Evolutionary conservation across 805 yeast genomes (phyloP).

Genomic region (Wickerhamiella spandovensis): DNA sequence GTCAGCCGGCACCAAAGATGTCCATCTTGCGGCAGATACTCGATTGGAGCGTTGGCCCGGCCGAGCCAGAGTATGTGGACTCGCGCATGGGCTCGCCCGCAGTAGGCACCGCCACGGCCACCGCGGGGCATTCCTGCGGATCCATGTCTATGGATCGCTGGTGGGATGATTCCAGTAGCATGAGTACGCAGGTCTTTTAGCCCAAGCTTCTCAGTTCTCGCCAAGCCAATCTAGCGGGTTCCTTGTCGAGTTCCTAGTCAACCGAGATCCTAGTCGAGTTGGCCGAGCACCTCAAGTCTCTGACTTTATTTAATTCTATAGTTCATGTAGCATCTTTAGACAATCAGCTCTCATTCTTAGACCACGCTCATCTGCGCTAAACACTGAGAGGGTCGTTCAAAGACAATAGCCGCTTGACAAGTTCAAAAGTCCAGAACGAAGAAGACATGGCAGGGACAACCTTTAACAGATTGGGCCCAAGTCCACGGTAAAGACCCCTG

Average conservation of each 20-base stretch:
- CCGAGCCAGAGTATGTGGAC: background rate
- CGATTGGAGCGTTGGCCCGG: slow-evolving; percentile 1
- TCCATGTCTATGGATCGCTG: background rate
- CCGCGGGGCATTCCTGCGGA: background rate
- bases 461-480: slow-evolving; percentile 63
- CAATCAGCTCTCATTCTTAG: no score
- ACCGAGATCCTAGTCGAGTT: no score
- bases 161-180: slow-evolving; percentile 2
- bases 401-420: slow-evolving; percentile 34
- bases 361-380: background rate
- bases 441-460: slow-evolving; percentile 94
- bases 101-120: background rate
- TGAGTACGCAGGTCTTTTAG: slow-evolving; percentile 1
- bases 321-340: background rate
- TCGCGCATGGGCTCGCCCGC: background rate
- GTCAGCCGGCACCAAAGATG: background rate
- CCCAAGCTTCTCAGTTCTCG: no score
- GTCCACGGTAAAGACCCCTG: slow-evolving; percentile 56
- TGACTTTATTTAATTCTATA: background rate
- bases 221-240: no score
- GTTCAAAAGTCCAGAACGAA: slow-evolving; percentile 82
- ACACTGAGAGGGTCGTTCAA: background rate
- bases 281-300: no score
- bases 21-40: background rate
- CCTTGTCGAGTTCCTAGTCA: no score